Evolutionary conservation across 1,284 basidiomycete genomes (phyloP), one percentile per base, ranked within the genome.

Genomic region (Agroathelia rolfsii): DNA sequence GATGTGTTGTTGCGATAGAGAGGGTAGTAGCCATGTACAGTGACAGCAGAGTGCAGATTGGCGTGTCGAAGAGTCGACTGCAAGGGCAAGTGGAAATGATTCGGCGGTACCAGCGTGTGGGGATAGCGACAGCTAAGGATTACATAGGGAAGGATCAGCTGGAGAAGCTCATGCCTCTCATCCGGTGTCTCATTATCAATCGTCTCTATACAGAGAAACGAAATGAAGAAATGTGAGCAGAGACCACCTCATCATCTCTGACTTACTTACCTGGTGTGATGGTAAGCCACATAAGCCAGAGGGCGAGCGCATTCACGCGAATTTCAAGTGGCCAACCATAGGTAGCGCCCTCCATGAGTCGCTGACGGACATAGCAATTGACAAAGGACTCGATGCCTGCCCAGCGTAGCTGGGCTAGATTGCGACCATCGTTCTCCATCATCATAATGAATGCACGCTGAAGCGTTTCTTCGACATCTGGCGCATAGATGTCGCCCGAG

Each of bases 351-450:
- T 66, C 59, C 55, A 66, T 65, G 14, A 78, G 52, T 6, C 62
- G 56, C 14, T 45, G 42, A 23, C 60, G 56, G 21, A 77, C 52
- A 39, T 64, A 71, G 0, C 40, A 22, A 32, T 67, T 59, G 12
- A 71, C 58, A 35, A 72, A 69, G 8, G 41, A 39, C 22, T 62
- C 57, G 5, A 74, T 53, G 6, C 66, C 62, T 0, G 66, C 74
- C 28, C 57, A 58, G 32, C 68, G 58, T 30, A 87, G 64, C 49
- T 80, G 79, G 3, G 47, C 52, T 16, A 65, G 54, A 49, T 88
- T 88, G 53, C 69, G 71, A 19, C 79, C 82, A 50, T 88, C 77
- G 59, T 83, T 79, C 48, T 87, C 84, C 5, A 74, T 55, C 44
- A 82, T 51, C 69, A 88, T 74, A 32, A 81, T 47, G 41, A 74